Evolutionary conservation across 2,329 filamentous ascomycete genomes (phyloP), one percentile per base, ranked within the genome.

Genomic region (Cladosporium colombiae): DNA sequence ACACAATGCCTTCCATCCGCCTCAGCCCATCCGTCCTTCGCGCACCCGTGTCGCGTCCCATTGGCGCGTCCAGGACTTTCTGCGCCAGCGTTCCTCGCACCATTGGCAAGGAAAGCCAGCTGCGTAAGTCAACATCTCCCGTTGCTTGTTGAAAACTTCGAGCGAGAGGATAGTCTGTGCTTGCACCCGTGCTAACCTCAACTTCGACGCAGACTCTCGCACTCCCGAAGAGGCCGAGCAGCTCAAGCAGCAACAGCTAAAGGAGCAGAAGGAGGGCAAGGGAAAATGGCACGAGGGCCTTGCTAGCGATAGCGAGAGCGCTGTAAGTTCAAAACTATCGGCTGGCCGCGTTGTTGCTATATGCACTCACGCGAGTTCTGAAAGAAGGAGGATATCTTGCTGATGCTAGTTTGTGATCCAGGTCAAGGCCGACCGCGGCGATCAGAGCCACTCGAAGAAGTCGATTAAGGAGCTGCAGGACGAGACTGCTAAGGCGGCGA

Each of bases 251-350:
- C 87, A 89, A n/a, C 80, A 82, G 64, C 65, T 85, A 66, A 76
- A 78, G 67, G 77, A 77, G 66, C 77, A 78, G 77, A 81, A 83
- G 71, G 79, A 84, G 46, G 91, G 91, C 67, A 84, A 86, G 76
- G 89, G 84, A 62, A 84, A 92, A 75, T 95, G 92, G 91, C 90
- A 91, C 80, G 83, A 89, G 25, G 88, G 90, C 76, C 82, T 96
- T 59, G 91, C 91, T 3, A 91, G 88, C 59, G 87, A 92, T 78
- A 91, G 89, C 78, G 92, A 96, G 82, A 90, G 91, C 77, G 87
- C 86, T 71, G 83, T 95, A 79, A 70, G 84, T 78, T 65, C 52
- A 10, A 13, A 21, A 1, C n/a, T 10, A 7, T 21, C 40, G 3
- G 3, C 2, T 16, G 1, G 49, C 0, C 14, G 31, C 27, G 29